Evolutionary conservation across 345 rosid species (phyloP), one percentile per base, ranked within the genome.

Genomic region (Combretum micranthum): DNA sequence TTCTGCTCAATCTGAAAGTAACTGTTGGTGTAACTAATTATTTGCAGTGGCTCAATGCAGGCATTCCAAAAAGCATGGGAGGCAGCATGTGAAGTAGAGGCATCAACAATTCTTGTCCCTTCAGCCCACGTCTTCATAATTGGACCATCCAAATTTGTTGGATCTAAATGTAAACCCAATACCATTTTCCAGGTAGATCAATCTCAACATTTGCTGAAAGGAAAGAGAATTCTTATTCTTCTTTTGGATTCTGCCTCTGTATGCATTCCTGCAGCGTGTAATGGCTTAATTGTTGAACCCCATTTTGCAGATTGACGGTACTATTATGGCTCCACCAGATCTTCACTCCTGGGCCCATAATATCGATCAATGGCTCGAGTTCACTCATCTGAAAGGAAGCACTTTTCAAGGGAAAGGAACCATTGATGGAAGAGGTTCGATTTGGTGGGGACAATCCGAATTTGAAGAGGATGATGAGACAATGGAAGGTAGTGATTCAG

Each of bases 391-490:
- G 21, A 66, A 32, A 9, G 70, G 69, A 52, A 19, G 72, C 61
- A 22, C 56, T 21, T 22, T 76, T 50, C 70, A 53, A 60, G 81
- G 77, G 11, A 52, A 45, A 23, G 81, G 77, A 53, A 65, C 65
- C 2, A 64, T 72, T 5, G 75, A 76, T 13, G 81, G 80, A 6
- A 66, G 65, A 60, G 80, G 80, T 60, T 52, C 69, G 15, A 57
- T 56, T 32, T 76, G 81, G 81, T 76, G 77, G 77, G 25, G 55
- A 14, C 72, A 46, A 16, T 72, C 71, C 42, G 63, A 32, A 32
- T 66, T 68, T 64, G 73, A 71, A 52, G 71, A 66, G 3, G 43
- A 60, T 42, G 43, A 11, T 19, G 39, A 49, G 22, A 18, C n/a
- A n/a, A n/a, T 51, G 8, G 19, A 15, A 4, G 3, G 16, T 7